Evolutionary conservation across 2,329 filamentous ascomycete genomes (phyloP), one percentile per base, ranked within the genome.

Genomic region (Lecanoromycetidae sp.): DNA sequence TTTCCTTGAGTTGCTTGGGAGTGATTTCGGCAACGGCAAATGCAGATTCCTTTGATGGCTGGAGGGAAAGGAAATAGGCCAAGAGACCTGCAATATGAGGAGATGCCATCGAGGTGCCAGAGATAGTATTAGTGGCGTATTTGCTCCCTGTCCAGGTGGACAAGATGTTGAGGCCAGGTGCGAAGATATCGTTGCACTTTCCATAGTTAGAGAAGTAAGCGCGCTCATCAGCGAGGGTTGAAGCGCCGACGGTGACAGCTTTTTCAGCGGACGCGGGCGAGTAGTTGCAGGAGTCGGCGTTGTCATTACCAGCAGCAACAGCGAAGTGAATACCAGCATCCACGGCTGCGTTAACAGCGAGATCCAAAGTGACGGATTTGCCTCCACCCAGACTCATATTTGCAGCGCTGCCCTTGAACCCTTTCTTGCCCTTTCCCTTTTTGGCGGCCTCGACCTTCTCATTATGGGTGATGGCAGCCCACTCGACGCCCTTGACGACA

Each of bases 201-300:
- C 91, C 91, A 69, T 82, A 96, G 84, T 98, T 98, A 79, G 93
- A 98, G 81, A 98, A 98, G 79, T 96, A 98, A 56, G 91, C 91
- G 70, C 91, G 90, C 75, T 87, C 86, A 64, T 98, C 91, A 61
- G 83, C 79, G 51, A 98, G 79, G 58, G 86, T 91, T 37, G 87
- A 94, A 57, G 91, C 91, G 69, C 90, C 93, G 55, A 98, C 91
- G 50, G 91, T 98, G 65, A 98, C 79, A 57, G 91, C 88, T 62
- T 93, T 87, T 60, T 79, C 75, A 58, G 93, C 87, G 55, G 90
- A 85, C 61, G 91, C 93, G 51, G 91, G 91, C 33, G 91, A 98
- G 79, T 96, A 98, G 75, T 91, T 93, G 83, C 91, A 98, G 49
- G 93, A 91, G 70, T 98, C 88, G 55, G 90, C 87, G 63, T 98